Evolutionary conservation across 2,329 filamentous ascomycete species (phyloP), one percentile per base, ranked within the genome.

Genomic region (Pyrenochaeta sp.): DNA sequence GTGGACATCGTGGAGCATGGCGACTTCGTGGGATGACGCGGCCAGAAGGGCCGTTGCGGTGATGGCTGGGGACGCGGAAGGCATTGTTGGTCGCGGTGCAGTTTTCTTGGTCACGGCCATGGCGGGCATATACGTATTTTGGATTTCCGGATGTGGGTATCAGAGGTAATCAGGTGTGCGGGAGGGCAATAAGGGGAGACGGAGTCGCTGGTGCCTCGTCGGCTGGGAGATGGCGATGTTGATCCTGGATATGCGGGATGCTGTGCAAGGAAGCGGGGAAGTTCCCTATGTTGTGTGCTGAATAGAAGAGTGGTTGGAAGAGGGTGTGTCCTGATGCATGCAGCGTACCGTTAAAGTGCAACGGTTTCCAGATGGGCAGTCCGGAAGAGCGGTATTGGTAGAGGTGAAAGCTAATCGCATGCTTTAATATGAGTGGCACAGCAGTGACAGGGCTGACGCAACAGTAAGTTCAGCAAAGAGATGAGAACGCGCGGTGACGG

Each of bases 1-100:
- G 61, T 74, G 44, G 63, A 78, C 63, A 44, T 74, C 69, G 31
- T 51, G 30, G 1, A 72, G 65, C 44, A 61, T 60, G 20, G 65
- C 58, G 14, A 63, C 65, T 18, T 70, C 65, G 18, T 61, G 55
- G 8, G 44, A 24, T 0, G 47, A 36, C 20, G 58, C 55, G 19
- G 35, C 35, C 18, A 67, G 49, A 15, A 68, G 56, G 3, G 51
- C 19, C 4, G 48, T 50, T 8, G 58, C 52, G 20, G 60, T 58
- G 28, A 65, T 53, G 21, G 31, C 26, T n/a, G 57, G 44, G 24
- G 42, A 35, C 15, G 48, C 31, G 18, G 46, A 37, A 21, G 47
- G 34, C 43, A 53, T 52, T 17, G 40, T 51, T 20, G 45, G 29
- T 15, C 17, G 39, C 3, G n/a, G 34, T 30, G 15, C 35, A n/a